Evolutionary conservation across 225 moss, liverwort and hornwort species (phyloP).

Genomic region (Pleurozium schreberi): DNA sequence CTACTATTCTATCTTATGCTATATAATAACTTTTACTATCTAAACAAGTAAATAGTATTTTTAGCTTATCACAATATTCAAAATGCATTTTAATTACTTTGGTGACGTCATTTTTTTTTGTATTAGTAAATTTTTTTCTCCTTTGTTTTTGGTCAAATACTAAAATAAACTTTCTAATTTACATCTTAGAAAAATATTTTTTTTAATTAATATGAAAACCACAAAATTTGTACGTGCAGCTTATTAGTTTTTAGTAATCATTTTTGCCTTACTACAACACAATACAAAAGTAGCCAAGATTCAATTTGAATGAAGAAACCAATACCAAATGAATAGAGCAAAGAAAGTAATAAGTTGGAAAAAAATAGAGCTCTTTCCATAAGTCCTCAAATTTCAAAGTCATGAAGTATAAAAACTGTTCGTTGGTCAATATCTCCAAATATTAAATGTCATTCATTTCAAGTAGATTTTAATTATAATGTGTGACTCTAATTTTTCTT

Average conservation of each 20-base stretch:
- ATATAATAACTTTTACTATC: background rate
- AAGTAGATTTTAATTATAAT: background rate
- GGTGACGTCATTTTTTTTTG: background rate
- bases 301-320: background rate
- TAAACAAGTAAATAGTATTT: background rate
- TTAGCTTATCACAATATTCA: background rate
- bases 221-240: background rate
- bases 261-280: accelerated
- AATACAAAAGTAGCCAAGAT: too few relatives aligned
- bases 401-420: background rate
- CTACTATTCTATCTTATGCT: accelerated
- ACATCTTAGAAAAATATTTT: too few relatives aligned
- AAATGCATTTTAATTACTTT: background rate
- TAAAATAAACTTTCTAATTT: background rate
- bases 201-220: background rate
- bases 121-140: background rate
- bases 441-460: background rate
- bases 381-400: background rate
- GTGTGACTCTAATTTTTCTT: background rate
- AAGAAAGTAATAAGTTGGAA: background rate
- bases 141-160: accelerated
- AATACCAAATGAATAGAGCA: background rate
- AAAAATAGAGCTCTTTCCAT: background rate
- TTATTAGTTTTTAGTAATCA: background rate
- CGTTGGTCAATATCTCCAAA: background rate